phyloP scores from a whole-genome alignment of 2,329 filamentous ascomycete species.

The Talaromyces sp. region DNA sequence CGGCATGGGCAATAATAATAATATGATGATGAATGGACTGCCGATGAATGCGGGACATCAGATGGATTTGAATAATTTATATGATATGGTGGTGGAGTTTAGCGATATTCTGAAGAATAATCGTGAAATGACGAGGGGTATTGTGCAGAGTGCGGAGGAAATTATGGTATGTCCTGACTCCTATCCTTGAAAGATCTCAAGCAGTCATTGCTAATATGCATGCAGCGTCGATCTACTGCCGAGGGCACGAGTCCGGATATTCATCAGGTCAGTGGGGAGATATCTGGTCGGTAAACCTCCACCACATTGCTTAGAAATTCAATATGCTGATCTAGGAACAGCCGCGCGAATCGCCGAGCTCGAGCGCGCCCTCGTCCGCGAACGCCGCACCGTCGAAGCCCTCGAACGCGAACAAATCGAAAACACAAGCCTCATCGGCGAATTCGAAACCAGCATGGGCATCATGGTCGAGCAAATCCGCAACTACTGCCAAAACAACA shows the following conservation, averaged over 20 bases:
- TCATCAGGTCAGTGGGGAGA: conserved; percentile 47
- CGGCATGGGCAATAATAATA: conserved; percentile 27
- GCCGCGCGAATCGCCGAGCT: conserved; percentile 51
- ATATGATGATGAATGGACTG: conserved; percentile 37
- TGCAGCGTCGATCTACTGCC: conserved; percentile 44
- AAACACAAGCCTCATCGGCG: conserved; percentile 48
- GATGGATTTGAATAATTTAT: conserved; percentile 53
- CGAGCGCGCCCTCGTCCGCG: conserved; percentile 48
- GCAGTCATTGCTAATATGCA: conserved; percentile 19
- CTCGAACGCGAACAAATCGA: conserved; percentile 49
- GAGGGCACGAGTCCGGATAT: conserved; percentile 41
- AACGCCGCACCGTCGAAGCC: conserved; percentile 44
- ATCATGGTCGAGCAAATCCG: conserved; percentile 52
- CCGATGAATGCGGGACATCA: conserved; percentile 52
- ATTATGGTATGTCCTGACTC: conserved; percentile 46
- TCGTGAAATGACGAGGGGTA: conserved; percentile 50
- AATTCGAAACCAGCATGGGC: conserved; percentile 49
- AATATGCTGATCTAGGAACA: conserved; percentile 23
- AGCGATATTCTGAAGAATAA: conserved; percentile 52
- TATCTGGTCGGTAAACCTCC: conserved; percentile 35
- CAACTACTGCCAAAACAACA: conserved; percentile 52
- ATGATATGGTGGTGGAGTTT: conserved; percentile 51
- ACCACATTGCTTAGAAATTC: not conserved
- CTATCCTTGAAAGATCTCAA: not conserved
- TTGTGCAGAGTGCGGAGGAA: conserved; percentile 51